Evolutionary conservation across 2,329 filamentous ascomycete genomes (phyloP).

Genomic region (Pezicula rhizophila): DNA sequence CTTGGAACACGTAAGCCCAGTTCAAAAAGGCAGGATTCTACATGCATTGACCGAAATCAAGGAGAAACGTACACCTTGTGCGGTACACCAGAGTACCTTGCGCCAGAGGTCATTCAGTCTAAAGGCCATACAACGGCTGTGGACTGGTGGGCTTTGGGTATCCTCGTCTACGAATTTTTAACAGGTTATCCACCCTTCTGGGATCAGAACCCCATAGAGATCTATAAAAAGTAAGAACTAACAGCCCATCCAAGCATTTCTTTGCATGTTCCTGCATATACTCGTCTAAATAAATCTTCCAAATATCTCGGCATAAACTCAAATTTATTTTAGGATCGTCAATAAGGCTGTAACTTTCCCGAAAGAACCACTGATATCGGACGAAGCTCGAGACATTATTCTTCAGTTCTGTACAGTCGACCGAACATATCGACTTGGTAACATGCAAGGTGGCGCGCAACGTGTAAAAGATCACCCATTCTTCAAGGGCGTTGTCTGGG

Average conservation of each 20-base stretch:
- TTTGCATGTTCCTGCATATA: not conserved
- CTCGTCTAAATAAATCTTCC: not conserved
- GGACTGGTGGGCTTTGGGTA: slow-evolving; percentile 84
- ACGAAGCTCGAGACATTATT: slow-evolving; percentile 69
- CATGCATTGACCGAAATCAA: slow-evolving; percentile 20
- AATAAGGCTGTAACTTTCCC: slow-evolving; percentile 73
- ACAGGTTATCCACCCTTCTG: slow-evolving; percentile 83
- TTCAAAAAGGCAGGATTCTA: slow-evolving; percentile 1
- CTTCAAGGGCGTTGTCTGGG: slow-evolving; percentile 69
- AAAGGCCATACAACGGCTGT: slow-evolving; percentile 72
- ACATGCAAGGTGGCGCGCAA: slow-evolving; percentile 67
- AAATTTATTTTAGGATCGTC: slow-evolving; percentile 53
- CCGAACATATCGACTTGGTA: slow-evolving; percentile 70
- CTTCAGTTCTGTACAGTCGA: slow-evolving; percentile 72
- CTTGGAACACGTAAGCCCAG: slow-evolving; percentile 49
- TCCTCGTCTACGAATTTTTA: slow-evolving; percentile 77
- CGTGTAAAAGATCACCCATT: slow-evolving; percentile 72
- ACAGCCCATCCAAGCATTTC: not conserved
- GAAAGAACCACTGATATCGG: slow-evolving; percentile 53
- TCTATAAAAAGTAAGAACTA: slow-evolving; percentile 65
- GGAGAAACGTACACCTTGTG: slow-evolving; percentile 77
- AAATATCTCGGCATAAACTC: not conserved
- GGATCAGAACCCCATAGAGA: slow-evolving; percentile 81
- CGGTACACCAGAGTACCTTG: slow-evolving; percentile 78
- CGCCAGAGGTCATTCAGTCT: slow-evolving; percentile 78